phyloP scores from a whole-genome alignment of 2,329 filamentous ascomycete genomes.

The Aspergillaceae sp. region DNA sequence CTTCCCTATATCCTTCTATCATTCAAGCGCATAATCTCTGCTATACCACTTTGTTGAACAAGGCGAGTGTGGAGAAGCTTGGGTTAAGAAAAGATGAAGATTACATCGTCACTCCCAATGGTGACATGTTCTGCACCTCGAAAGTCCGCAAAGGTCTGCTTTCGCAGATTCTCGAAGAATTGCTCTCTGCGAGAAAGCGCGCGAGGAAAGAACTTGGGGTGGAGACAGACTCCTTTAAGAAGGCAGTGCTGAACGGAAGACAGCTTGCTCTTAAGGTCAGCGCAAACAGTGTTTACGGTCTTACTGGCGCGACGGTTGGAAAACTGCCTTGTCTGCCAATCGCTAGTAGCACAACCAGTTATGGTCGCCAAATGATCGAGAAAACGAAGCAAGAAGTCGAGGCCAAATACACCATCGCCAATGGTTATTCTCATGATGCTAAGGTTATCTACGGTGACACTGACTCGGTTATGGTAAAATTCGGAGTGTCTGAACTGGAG shows the following conservation, averaged over 20 bases:
- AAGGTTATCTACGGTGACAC: constrained; percentile 98
- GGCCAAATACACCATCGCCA: constrained; percentile 77
- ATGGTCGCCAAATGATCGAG: constrained; percentile 98
- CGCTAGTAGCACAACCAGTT: constrained; percentile 93
- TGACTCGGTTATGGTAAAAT: constrained; percentile 99
- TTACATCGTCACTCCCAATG: constrained; percentile 92
- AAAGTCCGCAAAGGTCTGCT: constrained; percentile 87
- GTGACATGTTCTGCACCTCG: constrained; percentile 80
- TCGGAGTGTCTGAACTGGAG: constrained; percentile 75
- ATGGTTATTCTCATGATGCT: constrained; percentile 89
- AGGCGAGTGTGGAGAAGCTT: constrained; percentile 65
- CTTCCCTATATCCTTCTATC: constrained; percentile 95
- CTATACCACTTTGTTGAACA: constrained; percentile 87
- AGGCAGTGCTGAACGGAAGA: constrained; percentile 93
- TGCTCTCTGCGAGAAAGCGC: constrained; percentile 83
- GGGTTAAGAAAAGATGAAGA: constrained; percentile 78
- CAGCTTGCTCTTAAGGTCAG: constrained; percentile 93
- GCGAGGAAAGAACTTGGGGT: constrained; percentile 82
- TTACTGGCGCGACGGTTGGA: constrained; percentile 91
- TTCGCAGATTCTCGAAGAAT: constrained; percentile 89
- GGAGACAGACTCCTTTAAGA: constrained; percentile 94
- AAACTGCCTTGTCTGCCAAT: constrained; percentile 93
- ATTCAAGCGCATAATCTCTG: constrained; percentile 98
- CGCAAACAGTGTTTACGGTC: constrained; percentile 94
- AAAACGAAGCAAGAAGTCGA: constrained; percentile 96